Conservation (phyloP, 2,329 filamentous ascomycete species). For the Botrytis elliptica region DNA sequence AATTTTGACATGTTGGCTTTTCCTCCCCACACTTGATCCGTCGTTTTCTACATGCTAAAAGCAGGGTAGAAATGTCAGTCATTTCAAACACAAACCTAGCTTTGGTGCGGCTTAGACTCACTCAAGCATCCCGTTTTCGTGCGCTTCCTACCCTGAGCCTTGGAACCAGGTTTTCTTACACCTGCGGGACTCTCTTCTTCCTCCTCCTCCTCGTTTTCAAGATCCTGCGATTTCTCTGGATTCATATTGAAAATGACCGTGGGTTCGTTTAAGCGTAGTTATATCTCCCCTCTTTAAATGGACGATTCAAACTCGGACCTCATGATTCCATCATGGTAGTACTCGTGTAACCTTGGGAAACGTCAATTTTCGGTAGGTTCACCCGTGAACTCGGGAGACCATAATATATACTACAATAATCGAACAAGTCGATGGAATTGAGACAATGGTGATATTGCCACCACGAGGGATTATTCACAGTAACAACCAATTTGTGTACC, state of each 20-base stretch:
- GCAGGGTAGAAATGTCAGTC: background rate
- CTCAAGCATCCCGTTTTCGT: conserved; percentile 93
- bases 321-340: conserved; percentile 16
- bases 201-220: conserved; percentile 1
- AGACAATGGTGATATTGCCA: background rate
- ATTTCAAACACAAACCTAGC: background rate
- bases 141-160: conserved; percentile 45
- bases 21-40: conserved; percentile 98
- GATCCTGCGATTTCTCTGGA: background rate
- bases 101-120: conserved; percentile 46
- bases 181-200: conserved; percentile 14
- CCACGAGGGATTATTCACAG: background rate
- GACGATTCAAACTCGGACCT: background rate
- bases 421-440: background rate
- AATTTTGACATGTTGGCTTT: conserved; percentile 76
- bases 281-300: conserved; percentile 3
- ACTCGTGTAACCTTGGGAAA: conserved; percentile 14
- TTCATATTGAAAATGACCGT: background rate
- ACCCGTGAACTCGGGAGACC: background rate
- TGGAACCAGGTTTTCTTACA: conserved; percentile 33
- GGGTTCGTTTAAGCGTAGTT: background rate
- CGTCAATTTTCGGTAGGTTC: background rate
- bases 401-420: background rate
- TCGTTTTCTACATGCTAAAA: conserved; percentile 79
- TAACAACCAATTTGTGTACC: background rate